Base-by-base conservation (phyloP, 768 basidiomycete species). In the Wakefieldia striispora region DNA sequence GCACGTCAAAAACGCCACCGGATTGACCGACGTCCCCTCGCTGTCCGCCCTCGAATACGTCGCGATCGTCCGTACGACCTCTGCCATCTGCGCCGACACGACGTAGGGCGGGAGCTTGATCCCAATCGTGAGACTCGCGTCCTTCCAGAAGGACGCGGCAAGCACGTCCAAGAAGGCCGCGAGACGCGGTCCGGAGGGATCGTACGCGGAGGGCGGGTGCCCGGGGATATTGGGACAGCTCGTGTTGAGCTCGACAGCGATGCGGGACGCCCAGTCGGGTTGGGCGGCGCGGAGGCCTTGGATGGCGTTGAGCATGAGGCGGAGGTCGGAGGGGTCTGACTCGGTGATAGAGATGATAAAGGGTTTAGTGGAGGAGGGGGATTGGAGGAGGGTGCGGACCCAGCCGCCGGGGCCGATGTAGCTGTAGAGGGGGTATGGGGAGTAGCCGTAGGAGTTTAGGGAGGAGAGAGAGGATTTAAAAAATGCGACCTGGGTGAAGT, bases 391-490 rank as follows among this genome's bases (percentile, higher is more conserved):
- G 33, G 73, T 63, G 16, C 67, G 63, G 40, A 90, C 71, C 84
- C 86, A 89, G 43, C 62, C 66, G 29, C 20, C 33, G 7, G 59
- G 54, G 7, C 62, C 62, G 38, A 91, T 63, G 69, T 92, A 94
- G 20, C 62, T 56, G n/a, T 71, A 59, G 37, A 94, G 76, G 6
- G 86, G 81, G 58, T 84, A 76, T 0, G 90, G 91, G 8, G 89
- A 92, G 69, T 93, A 95, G 20, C 91, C 91, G 66, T 89, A 94
- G 0, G 86, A 87, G 64, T 94, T 94, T 51, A 91, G 61, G 14
- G 91, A 83, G n/a, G 87, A 76, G 33, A 75, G 55, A 9, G 72
- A 60, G 13, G 70, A 69, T 34, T 66, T 69, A 40, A 80, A 53
- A 55, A 90, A 86, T 14, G 76, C 79, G 40, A 87, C 84, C 87